Evolutionary conservation across 805 yeast species (phyloP), one percentile per base, ranked within the genome.

Genomic region (Candida schatavii): DNA sequence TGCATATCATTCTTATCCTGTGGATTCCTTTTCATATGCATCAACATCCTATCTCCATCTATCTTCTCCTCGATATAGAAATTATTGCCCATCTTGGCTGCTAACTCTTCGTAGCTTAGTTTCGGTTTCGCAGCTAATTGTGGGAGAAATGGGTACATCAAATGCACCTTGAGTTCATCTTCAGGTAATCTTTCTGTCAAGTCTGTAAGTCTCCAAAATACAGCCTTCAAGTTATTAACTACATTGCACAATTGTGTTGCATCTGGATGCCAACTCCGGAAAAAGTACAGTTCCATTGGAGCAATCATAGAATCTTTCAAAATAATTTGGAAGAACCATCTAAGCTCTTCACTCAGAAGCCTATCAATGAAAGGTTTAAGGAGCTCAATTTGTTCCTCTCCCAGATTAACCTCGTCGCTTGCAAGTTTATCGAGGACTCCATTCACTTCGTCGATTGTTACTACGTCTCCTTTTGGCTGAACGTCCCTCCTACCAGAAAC

Each of bases 21-120:
- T 9, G 76, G 82, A 44, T 56, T 56, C 6, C 77, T 63, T 33
- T 68, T 59, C 65, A 80, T 78, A 57, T 91, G 99, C 35, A 89
- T 49, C 41, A 87, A 82, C 51, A 88, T 80, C 49, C 99, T 66
- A 59, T 91, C 97, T 2, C 98, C 99, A 61, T 91, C 97, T 65
- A 89, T 75, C 57, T 91, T 91, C 57, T 91, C 97, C 55, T 91
- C 98, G 7, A 91, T 78, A 40, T 72, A 74, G 52, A 88, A 88
- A 34, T 58, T 52, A 27, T 51, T 53, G 15, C 49, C 52, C 55
- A 85, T 66, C 19, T 60, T 65, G 5, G 60, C 52, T n/a, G 81
- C 76, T 17, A 85, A 60, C 3, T 70, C 65, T 2, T 69, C 72
- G 54, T 83, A 80, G 13, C 75, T 64, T 3, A 67, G 62, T 23